Conservation (phyloP, 495 filamentous ascomycete species). For the Jackrogersella multiformis region DNA sequence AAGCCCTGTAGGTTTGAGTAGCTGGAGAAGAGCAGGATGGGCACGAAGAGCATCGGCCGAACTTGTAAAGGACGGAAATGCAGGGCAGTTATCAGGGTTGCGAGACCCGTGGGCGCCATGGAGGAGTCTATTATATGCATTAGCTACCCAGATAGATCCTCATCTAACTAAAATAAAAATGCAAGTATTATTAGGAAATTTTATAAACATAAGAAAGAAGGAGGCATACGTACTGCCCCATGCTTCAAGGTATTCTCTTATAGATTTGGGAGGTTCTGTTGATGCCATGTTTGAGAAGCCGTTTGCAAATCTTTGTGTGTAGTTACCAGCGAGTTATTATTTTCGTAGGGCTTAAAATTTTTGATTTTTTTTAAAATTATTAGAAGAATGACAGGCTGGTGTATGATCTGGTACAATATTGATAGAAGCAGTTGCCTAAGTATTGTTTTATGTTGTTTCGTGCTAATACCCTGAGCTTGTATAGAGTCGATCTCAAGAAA, state of each 20-base stretch:
- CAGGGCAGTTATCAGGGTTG: conserved; percentile 80
- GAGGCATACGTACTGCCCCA: conserved; percentile 74
- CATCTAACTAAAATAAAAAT: neutral
- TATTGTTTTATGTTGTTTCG: too few relatives aligned
- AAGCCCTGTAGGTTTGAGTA: conserved; percentile 83
- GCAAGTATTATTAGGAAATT: neutral
- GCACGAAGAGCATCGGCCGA: conserved; percentile 82
- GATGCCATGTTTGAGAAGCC: conserved; percentile 47
- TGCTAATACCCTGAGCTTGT: too few relatives aligned
- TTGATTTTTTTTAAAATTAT: neutral
- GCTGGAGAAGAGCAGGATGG: conserved; percentile 83
- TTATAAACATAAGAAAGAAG: neutral
- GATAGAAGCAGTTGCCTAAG: too few relatives aligned
- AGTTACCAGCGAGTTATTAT: neutral
- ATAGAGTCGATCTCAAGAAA: too few relatives aligned
- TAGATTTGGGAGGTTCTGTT: conserved; percentile 56
- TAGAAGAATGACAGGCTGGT: neutral
- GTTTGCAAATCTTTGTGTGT: neutral
- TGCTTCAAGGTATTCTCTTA: conserved; percentile 62
- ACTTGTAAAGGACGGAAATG: conserved; percentile 77
- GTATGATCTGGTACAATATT: neutral
- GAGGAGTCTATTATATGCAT: conserved; percentile 69
- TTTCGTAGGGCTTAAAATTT: neutral
- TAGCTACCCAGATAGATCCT: conserved; percentile 8
- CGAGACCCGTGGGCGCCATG: conserved; percentile 79